A percentile compares a stretch with the other conserved stretches of the same genome.
Evolutionary conservation across 805 yeast species (phyloP).

Genomic region (Debaryomyces tyrocola): DNA sequence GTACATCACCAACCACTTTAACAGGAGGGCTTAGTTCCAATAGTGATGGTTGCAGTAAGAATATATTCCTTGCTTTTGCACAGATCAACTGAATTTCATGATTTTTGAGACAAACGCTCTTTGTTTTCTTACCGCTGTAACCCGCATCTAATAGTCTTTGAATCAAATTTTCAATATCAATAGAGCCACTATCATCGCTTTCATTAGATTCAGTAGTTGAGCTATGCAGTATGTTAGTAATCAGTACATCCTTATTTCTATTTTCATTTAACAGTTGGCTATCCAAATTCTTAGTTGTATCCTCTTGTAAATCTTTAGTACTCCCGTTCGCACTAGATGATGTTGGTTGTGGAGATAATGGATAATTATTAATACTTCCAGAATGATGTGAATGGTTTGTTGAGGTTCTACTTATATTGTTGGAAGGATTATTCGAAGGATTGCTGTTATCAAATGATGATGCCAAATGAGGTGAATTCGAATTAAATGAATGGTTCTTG

Average conservation of each 20-base stretch:
- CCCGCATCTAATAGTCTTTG: constrained; percentile 94
- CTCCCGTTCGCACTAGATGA: constrained; percentile 5
- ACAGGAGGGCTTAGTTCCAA: constrained; percentile 86
- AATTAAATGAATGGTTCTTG: constrained; percentile 12
- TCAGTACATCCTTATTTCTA: background rate
- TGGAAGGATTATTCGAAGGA: constrained; percentile 1
- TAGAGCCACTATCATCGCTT: constrained; percentile 8
- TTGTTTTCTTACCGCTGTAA: constrained; percentile 90
- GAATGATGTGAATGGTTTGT: constrained; percentile 21
- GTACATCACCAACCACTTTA: constrained; percentile 90
- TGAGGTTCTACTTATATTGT: constrained; percentile 16
- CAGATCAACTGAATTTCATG: constrained; percentile 88
- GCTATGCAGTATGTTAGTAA: background rate
- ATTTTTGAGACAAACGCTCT: constrained; percentile 82
- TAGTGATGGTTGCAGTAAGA: constrained; percentile 85
- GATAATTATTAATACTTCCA: constrained; percentile 12
- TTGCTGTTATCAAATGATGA: constrained; percentile 1
- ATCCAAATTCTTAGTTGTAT: background rate
- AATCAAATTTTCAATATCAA: constrained; percentile 81
- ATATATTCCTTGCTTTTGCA: constrained; percentile 83
- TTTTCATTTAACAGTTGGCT: background rate
- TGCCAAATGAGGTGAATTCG: constrained; percentile 10
- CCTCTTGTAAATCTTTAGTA: background rate
- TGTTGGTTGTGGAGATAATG: constrained; percentile 18
- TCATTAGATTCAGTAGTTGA: background rate